These are phyloP conservation scores for Tetrahymena borealis DNA, from an alignment of 73 alveolate species.

Conservation along the genomic window DNA sequence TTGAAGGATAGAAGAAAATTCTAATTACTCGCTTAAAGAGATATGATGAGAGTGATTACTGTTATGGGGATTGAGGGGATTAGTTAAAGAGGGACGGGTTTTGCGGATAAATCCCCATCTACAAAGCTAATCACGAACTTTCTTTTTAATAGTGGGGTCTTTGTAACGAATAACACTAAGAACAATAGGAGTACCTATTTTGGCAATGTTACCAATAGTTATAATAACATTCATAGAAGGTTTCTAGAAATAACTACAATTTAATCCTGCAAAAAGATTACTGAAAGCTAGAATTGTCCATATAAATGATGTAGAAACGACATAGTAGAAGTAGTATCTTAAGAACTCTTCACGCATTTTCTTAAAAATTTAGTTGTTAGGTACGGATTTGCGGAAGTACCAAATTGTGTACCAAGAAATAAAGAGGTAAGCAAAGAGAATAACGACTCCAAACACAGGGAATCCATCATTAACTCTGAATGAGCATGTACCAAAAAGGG, in stretches of 20 bases:
- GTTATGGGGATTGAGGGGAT: background rate
- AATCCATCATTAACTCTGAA: slow-evolving; percentile 16
- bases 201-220: slow-evolving; percentile 21
- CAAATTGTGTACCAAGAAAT: slow-evolving; percentile 26
- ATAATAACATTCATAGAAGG: slow-evolving; percentile 5
- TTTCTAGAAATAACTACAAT: slow-evolving; percentile 20
- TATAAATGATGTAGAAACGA: slow-evolving; percentile 10
- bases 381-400: slow-evolving; percentile 19
- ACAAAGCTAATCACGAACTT: background rate
- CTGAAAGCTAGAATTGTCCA: slow-evolving; percentile 28
- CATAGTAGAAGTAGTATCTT: slow-evolving; percentile 16
- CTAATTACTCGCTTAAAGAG: background rate
- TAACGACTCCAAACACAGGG: slow-evolving; percentile 18
- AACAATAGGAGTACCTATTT: slow-evolving; percentile 36
- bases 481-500: slow-evolving; percentile 42
- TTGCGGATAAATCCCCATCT: background rate
- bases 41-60: background rate
- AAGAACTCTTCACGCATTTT: slow-evolving; percentile 3
- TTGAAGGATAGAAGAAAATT: background rate
- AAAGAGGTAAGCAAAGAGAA: slow-evolving; percentile 9
- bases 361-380: slow-evolving; percentile 21
- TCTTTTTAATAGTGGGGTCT: slow-evolving; percentile 33
- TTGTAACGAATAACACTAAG: slow-evolving; percentile 19
- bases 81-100: background rate
- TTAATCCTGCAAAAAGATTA: slow-evolving; percentile 9